These are phyloP conservation scores for Conringia planisiliqua DNA, from an alignment of 345 rosid species.

Conservation along the genomic window DNA sequence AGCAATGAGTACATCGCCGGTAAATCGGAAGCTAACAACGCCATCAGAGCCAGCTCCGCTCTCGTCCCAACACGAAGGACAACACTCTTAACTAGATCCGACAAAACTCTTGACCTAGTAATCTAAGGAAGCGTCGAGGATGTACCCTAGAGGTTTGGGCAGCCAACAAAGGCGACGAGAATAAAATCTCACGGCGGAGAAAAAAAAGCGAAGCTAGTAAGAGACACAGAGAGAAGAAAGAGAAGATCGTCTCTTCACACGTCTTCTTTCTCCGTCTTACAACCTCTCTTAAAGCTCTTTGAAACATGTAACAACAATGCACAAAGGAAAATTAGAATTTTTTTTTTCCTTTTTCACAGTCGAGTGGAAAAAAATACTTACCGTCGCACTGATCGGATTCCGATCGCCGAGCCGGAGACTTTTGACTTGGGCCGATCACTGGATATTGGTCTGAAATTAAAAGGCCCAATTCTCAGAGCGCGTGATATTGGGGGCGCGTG, in stretches of 20 bases:
- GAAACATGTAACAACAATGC: constrained; percentile 1
- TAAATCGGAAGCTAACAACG: constrained; percentile 87
- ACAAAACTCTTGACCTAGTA: constrained; percentile 30
- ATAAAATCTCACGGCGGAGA: constrained; percentile 25
- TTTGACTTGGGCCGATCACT: not conserved
- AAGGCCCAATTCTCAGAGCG: not conserved
- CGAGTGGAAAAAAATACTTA: not conserved
- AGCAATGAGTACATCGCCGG: constrained; percentile 73
- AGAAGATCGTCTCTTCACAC: constrained; percentile 11
- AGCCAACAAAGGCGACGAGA: not conserved
- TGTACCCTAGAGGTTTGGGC: constrained; percentile 22
- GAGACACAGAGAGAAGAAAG: not conserved
- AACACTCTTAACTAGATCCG: constrained; percentile 21
- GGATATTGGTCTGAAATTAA: not conserved
- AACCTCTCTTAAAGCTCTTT: not conserved
- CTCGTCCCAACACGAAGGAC: not conserved
- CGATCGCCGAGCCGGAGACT: constrained; percentile 9
- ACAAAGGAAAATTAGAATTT: not conserved
- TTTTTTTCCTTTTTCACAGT: constrained; percentile 9
- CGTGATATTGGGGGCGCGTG: constrained; percentile 13
- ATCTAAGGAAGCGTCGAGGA: constrained; percentile 1
- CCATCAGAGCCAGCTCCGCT: constrained; percentile 45
- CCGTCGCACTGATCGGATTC: constrained; percentile 26
- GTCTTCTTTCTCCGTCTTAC: constrained; percentile 15
- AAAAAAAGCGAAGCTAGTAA: not conserved